These are phyloP conservation scores for Casuarina equisetifolia DNA, from an alignment of 306 rosid species.

Conservation along the genomic window DNA sequence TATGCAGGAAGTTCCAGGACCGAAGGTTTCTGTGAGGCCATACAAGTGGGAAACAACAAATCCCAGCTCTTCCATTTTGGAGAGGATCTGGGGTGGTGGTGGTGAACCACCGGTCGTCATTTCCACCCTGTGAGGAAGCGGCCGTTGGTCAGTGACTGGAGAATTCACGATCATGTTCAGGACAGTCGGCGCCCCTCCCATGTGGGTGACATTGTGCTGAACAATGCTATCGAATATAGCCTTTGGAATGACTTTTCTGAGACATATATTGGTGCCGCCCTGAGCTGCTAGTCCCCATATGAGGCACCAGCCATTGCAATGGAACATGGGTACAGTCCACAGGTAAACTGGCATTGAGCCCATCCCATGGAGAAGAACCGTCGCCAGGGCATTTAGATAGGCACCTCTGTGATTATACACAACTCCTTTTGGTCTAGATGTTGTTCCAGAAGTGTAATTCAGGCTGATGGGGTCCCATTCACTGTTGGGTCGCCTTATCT, in stretches of 20 bases:
- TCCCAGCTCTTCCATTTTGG: conserved; percentile 79
- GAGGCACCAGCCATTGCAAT: conserved; percentile 91
- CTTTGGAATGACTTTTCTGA: conserved; percentile 62
- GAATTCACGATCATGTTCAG: conserved; percentile 83
- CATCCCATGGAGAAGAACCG: conserved; percentile 62
- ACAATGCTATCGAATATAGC: conserved; percentile 53
- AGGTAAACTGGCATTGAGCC: conserved; percentile 70
- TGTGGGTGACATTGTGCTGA: conserved; percentile 64
- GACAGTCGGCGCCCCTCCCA: conserved; percentile 86
- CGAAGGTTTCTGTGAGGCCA: conserved; percentile 82
- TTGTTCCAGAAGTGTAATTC: conserved; percentile 90
- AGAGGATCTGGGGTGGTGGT: conserved; percentile 66
- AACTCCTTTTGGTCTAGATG: conserved; percentile 90
- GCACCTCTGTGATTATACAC: conserved; percentile 84
- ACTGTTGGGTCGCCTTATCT: conserved; percentile 50
- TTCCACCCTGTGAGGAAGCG: conserved; percentile 57
- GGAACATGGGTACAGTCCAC: conserved; percentile 89
- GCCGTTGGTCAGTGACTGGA: conserved; percentile 35
- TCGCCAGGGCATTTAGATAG: conserved; percentile 69
- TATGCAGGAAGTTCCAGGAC: conserved; percentile 68
- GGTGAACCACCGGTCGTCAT: conserved; percentile 74
- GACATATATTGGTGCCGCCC: conserved; percentile 66
- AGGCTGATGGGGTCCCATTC: conserved; percentile 86
- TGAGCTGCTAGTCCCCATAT: conserved; percentile 87
- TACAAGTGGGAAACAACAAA: conserved; percentile 66